Conservation (phyloP, 495 filamentous ascomycete species). For the Podospora comata region DNA sequence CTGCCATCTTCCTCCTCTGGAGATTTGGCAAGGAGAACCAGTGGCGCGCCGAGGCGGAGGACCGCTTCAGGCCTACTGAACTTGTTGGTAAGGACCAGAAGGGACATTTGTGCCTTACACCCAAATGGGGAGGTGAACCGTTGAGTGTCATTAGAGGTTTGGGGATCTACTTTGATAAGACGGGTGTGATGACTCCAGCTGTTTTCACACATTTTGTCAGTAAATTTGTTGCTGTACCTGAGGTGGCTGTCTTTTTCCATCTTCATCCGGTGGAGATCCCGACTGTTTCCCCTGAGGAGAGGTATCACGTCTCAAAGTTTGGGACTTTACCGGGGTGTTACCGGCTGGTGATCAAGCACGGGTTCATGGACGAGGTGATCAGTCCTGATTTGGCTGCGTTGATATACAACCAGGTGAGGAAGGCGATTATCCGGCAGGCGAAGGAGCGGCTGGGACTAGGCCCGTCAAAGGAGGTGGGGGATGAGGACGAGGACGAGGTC, state of each 20-base stretch:
- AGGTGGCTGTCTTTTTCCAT: conserved; percentile 57
- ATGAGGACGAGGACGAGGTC: conserved; percentile 9
- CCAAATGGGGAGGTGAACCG: conserved; percentile 36
- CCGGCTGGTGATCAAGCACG: conserved; percentile 61
- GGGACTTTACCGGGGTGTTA: conserved; percentile 52
- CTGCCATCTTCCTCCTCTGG: conserved; percentile 64
- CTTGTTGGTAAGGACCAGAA: conserved; percentile 30
- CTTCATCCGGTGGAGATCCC: conserved; percentile 50
- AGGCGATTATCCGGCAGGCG: conserved; percentile 46
- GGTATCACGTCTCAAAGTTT: conserved; percentile 36
- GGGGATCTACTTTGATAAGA: conserved; percentile 62
- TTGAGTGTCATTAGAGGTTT: conserved; percentile 47
- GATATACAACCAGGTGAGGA: conserved; percentile 58
- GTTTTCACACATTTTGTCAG: conserved; percentile 58
- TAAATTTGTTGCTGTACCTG: conserved; percentile 54
- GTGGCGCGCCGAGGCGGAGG: conserved; percentile 61
- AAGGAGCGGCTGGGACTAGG: conserved; percentile 17
- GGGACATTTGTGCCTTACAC: conserved; percentile 28
- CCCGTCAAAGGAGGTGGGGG: conserved; percentile 10
- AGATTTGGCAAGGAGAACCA: conserved; percentile 72
- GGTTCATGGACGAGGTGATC: conserved; percentile 61
- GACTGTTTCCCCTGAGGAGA: conserved; percentile 40
- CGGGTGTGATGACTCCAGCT: conserved; percentile 47
- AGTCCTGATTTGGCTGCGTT: conserved; percentile 55
- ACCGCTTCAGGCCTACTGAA: conserved; percentile 49